Conservation (phyloP, 805 yeast genomes). For the Hanseniaspora mollemarum region DNA sequence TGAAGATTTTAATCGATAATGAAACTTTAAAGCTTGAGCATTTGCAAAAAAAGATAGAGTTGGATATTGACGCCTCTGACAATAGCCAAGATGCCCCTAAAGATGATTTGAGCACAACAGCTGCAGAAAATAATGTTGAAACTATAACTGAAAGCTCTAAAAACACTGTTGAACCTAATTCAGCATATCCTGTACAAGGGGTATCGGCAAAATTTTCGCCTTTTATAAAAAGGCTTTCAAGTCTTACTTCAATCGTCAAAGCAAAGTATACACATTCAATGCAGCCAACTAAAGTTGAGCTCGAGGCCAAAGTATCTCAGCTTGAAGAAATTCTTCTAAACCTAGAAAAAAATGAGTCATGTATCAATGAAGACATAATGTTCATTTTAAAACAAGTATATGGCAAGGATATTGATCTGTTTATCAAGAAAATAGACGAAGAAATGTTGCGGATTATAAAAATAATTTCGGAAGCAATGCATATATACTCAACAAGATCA, state of each 20-base stretch:
- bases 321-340: not conserved
- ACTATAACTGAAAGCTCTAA: slow-evolving; percentile 22
- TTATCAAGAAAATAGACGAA: slow-evolving; percentile 7
- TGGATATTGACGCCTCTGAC: not conserved
- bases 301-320: not conserved
- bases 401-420: not conserved
- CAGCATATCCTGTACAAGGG: not conserved
- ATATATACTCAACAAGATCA: not conserved
- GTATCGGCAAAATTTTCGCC: slow-evolving; percentile 1
- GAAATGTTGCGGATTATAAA: slow-evolving; percentile 2
- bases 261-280: slow-evolving; percentile 6
- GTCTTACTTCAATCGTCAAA: slow-evolving; percentile 7
- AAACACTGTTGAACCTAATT: slow-evolving; percentile 18
- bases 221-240: slow-evolving; percentile 5
- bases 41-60: slow-evolving; percentile 23
- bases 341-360: slow-evolving; percentile 11
- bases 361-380: slow-evolving; percentile 8
- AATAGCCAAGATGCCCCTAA: not conserved
- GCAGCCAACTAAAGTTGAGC: slow-evolving; percentile 2
- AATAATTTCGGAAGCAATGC: not conserved
- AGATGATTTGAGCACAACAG: not conserved
- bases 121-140: slow-evolving; percentile 20
- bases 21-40: slow-evolving; percentile 24
- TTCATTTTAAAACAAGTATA: slow-evolving; percentile 9
- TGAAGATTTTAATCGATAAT: slow-evolving; percentile 21